Base-by-base conservation (phyloP, 805 yeast species). In the Scheffersomyces amazonensis region DNA sequence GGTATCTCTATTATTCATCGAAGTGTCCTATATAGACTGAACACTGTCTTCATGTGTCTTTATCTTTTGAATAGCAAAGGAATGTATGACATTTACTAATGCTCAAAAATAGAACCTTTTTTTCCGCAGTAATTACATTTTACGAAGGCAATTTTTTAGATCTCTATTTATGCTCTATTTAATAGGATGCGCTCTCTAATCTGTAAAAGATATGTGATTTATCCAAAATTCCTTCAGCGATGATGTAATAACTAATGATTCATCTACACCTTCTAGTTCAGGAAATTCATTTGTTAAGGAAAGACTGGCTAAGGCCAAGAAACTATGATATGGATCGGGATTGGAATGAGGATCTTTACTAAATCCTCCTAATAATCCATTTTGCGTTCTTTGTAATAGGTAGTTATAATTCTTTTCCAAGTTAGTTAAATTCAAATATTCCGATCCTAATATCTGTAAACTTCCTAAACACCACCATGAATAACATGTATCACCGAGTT, bases 401-500 rank as follows among this genome's bases (percentile, higher is more conserved):
- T 71, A 87, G 3, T 54, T 44, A 2, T 50, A 45, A 1, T 73
- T 70, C 5, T 52, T 53, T 0, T 56, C 52, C 5, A 40, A 24
- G 43, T 80, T 66, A 1, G 75, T 47, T 11, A 78, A 52, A 0
- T 42, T 39, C 16, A 57, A 36, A n/a, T 49, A 45, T 11, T 42
- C 15, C 0, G 37, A 36, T 16, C 46, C 39, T 17, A 87, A 49
- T 11, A 83, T 48, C 1, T 53, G 48, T 43, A 87, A 62, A 4
- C 87, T 66, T 2, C 78, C 90, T 12, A 79, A 50, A 32, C 78
- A 75, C 96, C 96, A 89, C 71, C 88, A 89, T 5, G 83, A 76
- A 53, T 89, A 89, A 63, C 97, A 89, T 0, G 95, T 83, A 58
- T 89, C 97, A 3, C 84, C 84, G 40, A 71, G 74, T 56, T 89